phyloP scores from a whole-genome alignment of 1,139 yeast genomes.

The Hanseniaspora sp. region DNA sequence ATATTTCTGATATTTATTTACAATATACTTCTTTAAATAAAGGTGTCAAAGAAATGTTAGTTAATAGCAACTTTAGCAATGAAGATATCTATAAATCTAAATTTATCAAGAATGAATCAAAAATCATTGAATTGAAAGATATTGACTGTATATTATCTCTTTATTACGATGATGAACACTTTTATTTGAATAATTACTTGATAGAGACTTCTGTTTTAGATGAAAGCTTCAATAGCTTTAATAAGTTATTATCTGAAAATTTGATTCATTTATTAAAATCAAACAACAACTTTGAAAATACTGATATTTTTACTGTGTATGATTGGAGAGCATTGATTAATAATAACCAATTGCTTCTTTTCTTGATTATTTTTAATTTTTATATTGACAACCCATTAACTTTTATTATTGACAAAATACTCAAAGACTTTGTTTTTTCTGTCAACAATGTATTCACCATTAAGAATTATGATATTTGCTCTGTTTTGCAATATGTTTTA shows the following conservation, averaged over 20 bases:
- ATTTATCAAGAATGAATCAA: not conserved
- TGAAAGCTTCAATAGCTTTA: constrained; percentile 17
- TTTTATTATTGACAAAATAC: constrained; percentile 6
- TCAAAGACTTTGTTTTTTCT: not conserved
- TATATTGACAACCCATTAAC: constrained; percentile 21
- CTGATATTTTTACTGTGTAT: not conserved
- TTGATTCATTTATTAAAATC: constrained; percentile 17
- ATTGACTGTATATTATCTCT: constrained; percentile 2
- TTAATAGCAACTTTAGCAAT: not conserved
- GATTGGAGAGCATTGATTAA: constrained; percentile 16
- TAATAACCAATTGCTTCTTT: constrained; percentile 18
- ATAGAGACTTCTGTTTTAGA: constrained; percentile 16
- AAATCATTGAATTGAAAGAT: not conserved
- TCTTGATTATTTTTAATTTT: constrained; percentile 21
- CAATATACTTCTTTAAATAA: not conserved
- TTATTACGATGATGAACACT: not conserved
- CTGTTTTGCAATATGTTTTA: not conserved
- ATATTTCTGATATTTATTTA: constrained; percentile 17
- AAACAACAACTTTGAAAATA: constrained; percentile 17
- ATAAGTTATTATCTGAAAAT: constrained; percentile 12
- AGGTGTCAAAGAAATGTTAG: not conserved
- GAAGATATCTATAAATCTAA: too few species aligned
- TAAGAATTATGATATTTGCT: not conserved
- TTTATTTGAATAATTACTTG: constrained; percentile 18
- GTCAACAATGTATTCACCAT: not conserved